A percentile compares a stretch with the other conserved stretches of the same genome.
These are phyloP conservation scores for Paramecium tetraurelia DNA, from an alignment of 73 alveolate genomes.

Conservation along the genomic window DNA sequence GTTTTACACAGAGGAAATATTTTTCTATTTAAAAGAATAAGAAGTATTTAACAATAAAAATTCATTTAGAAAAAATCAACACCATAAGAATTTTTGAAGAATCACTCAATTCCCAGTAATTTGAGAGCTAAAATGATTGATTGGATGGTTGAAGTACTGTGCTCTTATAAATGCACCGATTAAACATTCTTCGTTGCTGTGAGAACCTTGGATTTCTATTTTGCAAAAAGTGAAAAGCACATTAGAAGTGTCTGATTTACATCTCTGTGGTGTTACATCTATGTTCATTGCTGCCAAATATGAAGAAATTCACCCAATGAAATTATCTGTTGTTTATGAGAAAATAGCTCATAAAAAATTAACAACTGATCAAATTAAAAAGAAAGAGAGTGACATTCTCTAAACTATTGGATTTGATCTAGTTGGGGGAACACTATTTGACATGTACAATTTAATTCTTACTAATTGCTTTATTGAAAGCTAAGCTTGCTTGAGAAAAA, in stretches of 20 bases:
- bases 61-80: not conserved
- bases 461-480: not conserved
- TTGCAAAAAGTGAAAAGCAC: conserved; percentile 57
- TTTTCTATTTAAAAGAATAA: not conserved
- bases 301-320: conserved; percentile 95
- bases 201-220: conserved; percentile 80
- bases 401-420: conserved; percentile 42
- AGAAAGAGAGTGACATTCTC: conserved; percentile 47
- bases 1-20: not conserved
- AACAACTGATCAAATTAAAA: conserved; percentile 19
- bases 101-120: conserved; percentile 70
- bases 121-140: conserved; percentile 92
- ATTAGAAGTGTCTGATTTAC: conserved; percentile 60
- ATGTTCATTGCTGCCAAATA: conserved; percentile 90
- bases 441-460: conserved; percentile 21
- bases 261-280: conserved; percentile 81
- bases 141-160: conserved; percentile 95
- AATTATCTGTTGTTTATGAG: conserved; percentile 62
- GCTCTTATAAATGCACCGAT: conserved; percentile 76
- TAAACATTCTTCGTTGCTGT: conserved; percentile 86
- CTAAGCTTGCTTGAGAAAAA: conserved; percentile 30
- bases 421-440: conserved; percentile 50
- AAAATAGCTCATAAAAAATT: conserved; percentile 55
- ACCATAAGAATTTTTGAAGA: conserved; percentile 2
- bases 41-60: not conserved